Conservation (phyloP, 73 alveolate genomes). For the Paramecium tetraurelia region DNA sequence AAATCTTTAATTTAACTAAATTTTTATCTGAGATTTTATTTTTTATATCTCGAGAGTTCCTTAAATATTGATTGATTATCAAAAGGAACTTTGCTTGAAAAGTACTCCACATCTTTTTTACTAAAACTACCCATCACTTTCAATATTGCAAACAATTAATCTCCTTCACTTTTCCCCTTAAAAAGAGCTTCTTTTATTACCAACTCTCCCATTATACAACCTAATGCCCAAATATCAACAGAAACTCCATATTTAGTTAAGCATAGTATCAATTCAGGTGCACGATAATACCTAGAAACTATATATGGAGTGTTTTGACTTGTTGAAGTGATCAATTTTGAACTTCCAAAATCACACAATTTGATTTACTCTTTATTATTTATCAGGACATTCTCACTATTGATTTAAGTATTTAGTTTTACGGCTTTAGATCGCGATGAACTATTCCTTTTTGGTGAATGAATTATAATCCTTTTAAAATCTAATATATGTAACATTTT, state of each 20-base stretch:
- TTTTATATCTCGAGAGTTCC: conserved; percentile 23
- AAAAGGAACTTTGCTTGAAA: conserved; percentile 34
- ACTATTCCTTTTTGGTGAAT: conserved; percentile 56
- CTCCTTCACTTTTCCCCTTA: conserved; percentile 77
- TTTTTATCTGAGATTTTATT: conserved; percentile 47
- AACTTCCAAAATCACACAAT: conserved; percentile 64
- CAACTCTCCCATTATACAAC: conserved; percentile 76
- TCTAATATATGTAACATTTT: conserved; percentile 14
- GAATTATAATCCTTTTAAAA: conserved; percentile 48
- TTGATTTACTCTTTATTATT: conserved; percentile 49
- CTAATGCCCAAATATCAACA: conserved; percentile 79
- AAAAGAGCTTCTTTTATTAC: conserved; percentile 72
- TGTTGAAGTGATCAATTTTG: conserved; percentile 10
- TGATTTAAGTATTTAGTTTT: neutral
- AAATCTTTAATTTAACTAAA: conserved; percentile 54
- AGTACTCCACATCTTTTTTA: conserved; percentile 20
- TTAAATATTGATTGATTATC: conserved; percentile 11
- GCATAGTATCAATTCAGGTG: conserved; percentile 76
- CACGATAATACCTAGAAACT: conserved; percentile 74
- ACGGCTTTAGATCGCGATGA: conserved; percentile 64
- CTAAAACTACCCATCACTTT: conserved; percentile 69
- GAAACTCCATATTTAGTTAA: conserved; percentile 64
- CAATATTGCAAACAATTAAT: conserved; percentile 66
- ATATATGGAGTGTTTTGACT: conserved; percentile 67
- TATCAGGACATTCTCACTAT: conserved; percentile 47